A percentile compares a stretch with the other conserved stretches of the same genome.
Conservation (phyloP, 2,329 filamentous ascomycete species). For the Pseudocercospora fuligena region DNA sequence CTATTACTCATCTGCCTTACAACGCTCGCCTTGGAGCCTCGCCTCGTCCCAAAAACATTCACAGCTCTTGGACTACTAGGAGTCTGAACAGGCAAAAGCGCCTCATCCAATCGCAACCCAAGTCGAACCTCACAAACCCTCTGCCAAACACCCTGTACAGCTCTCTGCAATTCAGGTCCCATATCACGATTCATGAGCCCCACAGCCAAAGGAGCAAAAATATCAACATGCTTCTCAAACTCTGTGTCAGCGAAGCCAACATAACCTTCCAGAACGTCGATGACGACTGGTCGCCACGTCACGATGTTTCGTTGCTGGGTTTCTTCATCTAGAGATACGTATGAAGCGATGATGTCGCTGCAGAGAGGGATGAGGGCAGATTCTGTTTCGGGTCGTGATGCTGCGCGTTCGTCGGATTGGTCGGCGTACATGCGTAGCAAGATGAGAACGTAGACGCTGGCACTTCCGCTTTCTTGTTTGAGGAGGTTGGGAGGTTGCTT, state of each 20-base stretch:
- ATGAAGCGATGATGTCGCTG: slow-evolving; percentile 88
- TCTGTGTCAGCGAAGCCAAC: slow-evolving; percentile 78
- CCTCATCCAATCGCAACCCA: slow-evolving; percentile 47
- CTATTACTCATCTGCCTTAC: not conserved
- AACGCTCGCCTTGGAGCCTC: slow-evolving; percentile 28
- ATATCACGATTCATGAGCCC: slow-evolving; percentile 78
- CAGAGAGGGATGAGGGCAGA: slow-evolving; percentile 91
- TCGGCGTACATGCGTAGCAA: slow-evolving; percentile 98
- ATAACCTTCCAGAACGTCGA: slow-evolving; percentile 94
- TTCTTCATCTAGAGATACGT: slow-evolving; percentile 87
- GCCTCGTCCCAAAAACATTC: slow-evolving; percentile 33
- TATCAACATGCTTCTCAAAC: slow-evolving; percentile 77
- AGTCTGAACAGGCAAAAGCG: slow-evolving; percentile 15
- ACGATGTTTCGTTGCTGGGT: slow-evolving; percentile 96
- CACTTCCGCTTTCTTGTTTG: slow-evolving; percentile 93
- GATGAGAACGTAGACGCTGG: slow-evolving; percentile 93
- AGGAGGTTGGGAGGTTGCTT: slow-evolving; percentile 96
- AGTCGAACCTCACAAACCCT: slow-evolving; percentile 78
- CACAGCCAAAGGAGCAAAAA: slow-evolving; percentile 85
- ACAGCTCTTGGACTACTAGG: slow-evolving; percentile 33
- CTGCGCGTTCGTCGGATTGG: slow-evolving; percentile 77
- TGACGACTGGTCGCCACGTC: slow-evolving; percentile 95
- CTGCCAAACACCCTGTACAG: slow-evolving; percentile 76
- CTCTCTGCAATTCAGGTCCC: slow-evolving; percentile 75
- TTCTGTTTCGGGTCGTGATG: slow-evolving; percentile 82